These are phyloP conservation scores for Gracilariopsis chorda DNA, from an alignment of 23 red algal species.

Conservation along the genomic window DNA sequence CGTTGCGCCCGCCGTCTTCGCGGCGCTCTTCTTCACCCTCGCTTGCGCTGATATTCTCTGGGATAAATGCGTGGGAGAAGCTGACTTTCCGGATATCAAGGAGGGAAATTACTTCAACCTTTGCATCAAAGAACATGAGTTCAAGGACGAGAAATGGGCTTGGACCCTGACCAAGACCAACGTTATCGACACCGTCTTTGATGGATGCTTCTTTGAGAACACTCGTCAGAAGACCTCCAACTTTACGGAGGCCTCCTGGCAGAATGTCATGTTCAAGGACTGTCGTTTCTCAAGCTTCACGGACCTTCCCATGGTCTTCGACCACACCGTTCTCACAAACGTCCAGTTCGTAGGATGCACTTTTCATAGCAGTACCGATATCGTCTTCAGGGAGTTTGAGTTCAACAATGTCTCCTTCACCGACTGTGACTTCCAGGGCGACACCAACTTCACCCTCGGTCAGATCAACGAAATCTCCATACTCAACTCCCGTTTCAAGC, in stretches of 20 bases:
- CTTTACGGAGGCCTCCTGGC: slow-evolving; percentile 47
- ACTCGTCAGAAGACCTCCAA: slow-evolving; percentile 11
- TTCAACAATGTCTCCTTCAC: slow-evolving; percentile 53
- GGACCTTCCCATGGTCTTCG: slow-evolving; percentile 25
- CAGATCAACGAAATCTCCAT: slow-evolving; percentile 21
- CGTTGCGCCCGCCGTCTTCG: background rate
- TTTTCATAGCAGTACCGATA: slow-evolving; percentile 3
- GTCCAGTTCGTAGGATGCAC: slow-evolving; percentile 43
- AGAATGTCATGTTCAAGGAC: slow-evolving; percentile 37
- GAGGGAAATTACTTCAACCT: slow-evolving; percentile 62
- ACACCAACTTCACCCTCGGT: slow-evolving; percentile 58
- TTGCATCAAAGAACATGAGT: slow-evolving; percentile 40
- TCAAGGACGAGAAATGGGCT: background rate
- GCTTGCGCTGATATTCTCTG: slow-evolving; percentile 28
- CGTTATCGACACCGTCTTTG: slow-evolving; percentile 35
- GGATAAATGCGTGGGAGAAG: slow-evolving; percentile 34
- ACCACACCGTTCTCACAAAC: slow-evolving; percentile 22
- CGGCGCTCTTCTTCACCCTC: background rate
- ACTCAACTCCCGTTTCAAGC: slow-evolving; percentile 32
- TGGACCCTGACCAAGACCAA: slow-evolving; percentile 26
- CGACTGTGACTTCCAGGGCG: slow-evolving; percentile 17
- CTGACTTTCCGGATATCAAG: slow-evolving; percentile 40
- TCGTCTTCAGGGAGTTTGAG: slow-evolving; percentile 22
- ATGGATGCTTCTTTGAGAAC: slow-evolving; percentile 37
- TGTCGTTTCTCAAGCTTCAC: slow-evolving; percentile 17